Conservation (phyloP, 2,329 filamentous ascomycete genomes). For the Sporothrix sp. region DNA sequence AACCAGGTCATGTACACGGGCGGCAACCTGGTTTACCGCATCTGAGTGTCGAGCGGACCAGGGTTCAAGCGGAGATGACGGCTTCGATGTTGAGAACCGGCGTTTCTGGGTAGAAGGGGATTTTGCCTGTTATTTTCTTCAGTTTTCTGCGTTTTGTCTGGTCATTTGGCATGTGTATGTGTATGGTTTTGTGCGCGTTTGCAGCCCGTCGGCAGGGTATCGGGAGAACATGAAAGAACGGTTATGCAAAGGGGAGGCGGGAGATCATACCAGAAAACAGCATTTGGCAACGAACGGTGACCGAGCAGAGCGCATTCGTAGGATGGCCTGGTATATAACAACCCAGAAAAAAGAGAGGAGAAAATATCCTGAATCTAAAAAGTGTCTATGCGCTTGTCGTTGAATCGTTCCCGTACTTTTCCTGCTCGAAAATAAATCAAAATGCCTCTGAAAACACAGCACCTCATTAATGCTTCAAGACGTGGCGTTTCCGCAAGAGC, state of each 20-base stretch:
- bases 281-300: background rate
- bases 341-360: no score
- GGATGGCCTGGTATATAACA: no score
- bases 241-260: no score
- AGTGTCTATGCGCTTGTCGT: slow-evolving; percentile 1
- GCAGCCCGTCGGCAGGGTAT: no score
- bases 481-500: slow-evolving; percentile 22
- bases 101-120: slow-evolving; percentile 12
- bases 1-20: slow-evolving; percentile 83
- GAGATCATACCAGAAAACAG: background rate
- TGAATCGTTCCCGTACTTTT: background rate
- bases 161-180: background rate
- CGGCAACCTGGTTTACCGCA: slow-evolving; percentile 60
- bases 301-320: no score
- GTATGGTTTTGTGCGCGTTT: background rate
- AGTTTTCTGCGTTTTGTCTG: background rate
- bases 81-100: background rate
- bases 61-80: background rate
- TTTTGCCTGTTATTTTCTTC: background rate
- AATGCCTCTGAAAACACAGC: background rate
- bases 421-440: background rate
- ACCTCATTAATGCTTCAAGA: background rate
- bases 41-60: slow-evolving; percentile 31
- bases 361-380: no score
- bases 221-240: no score